Conservation (phyloP, 176 grass and related monocot species). For the Melocanna baccifera region DNA sequence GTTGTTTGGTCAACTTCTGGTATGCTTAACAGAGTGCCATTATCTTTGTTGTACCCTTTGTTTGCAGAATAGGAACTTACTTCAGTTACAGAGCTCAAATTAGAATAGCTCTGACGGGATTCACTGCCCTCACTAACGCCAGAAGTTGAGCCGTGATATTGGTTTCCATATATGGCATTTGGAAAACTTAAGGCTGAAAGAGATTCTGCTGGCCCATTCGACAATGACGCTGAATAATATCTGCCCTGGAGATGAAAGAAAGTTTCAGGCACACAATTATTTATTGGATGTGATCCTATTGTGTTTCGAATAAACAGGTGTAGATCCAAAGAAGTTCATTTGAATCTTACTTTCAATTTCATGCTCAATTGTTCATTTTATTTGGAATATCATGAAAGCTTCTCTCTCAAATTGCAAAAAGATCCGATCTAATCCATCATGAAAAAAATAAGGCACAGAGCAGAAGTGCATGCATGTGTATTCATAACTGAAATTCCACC, state of each 20-base stretch:
- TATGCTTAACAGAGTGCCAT: conserved; percentile 22
- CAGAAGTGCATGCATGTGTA: background rate
- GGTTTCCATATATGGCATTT: conserved; percentile 29
- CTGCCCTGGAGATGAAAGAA: conserved; percentile 58
- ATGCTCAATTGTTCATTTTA: conserved; percentile 3
- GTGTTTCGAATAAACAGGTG: background rate
- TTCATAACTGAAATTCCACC: background rate
- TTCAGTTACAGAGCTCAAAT: conserved; percentile 61
- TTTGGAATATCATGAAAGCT: conserved; percentile 7
- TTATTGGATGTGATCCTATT: background rate
- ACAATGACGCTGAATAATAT: conserved; percentile 58
- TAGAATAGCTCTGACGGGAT: conserved; percentile 56
- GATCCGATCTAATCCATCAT: background rate
- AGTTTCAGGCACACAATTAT: conserved; percentile 21
- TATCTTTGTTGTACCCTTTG: conserved; percentile 33
- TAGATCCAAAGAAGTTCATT: conserved; percentile 12
- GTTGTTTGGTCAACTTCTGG: conserved; percentile 22
- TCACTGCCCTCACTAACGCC: conserved; percentile 49
- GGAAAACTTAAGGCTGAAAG: conserved; percentile 41
- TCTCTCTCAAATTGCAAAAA: conserved; percentile 12
- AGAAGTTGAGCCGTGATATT: conserved; percentile 34
- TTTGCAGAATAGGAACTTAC: conserved; percentile 63
- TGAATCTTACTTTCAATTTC: background rate
- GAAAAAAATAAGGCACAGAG: background rate
- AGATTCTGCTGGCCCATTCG: conserved; percentile 52